These are phyloP conservation scores for Trametes elegans DNA, from an alignment of 768 basidiomycete genomes.

Conservation along the genomic window DNA sequence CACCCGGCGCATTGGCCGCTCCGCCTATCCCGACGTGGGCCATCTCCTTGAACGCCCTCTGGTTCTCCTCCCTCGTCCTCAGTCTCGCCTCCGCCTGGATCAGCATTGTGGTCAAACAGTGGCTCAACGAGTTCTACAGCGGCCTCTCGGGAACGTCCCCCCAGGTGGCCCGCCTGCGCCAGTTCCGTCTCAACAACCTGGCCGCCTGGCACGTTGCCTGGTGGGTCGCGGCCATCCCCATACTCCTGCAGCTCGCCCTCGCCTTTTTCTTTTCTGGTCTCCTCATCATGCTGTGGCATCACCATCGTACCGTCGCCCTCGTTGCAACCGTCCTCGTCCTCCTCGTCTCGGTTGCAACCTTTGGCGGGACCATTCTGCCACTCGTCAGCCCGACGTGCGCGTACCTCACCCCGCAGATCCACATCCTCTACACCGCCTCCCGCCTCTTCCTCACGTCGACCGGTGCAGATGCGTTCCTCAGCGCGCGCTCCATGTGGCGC, in stretches of 20 bases:
- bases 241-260: slow-evolving; percentile 21
- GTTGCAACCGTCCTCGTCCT: background rate
- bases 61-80: slow-evolving; percentile 27
- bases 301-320: slow-evolving; percentile 13
- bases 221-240: slow-evolving; percentile 16
- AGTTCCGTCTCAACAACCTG: slow-evolving; percentile 19
- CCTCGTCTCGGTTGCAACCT: background rate
- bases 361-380: background rate
- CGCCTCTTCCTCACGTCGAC: no score
- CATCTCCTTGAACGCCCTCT: slow-evolving; percentile 20
- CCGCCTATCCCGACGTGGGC: background rate
- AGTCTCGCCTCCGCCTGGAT: slow-evolving; percentile 26
- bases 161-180: slow-evolving; percentile 11
- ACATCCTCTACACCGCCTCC: no score
- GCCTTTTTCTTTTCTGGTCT: slow-evolving; percentile 23
- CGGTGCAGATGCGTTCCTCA: no score
- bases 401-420: slow-evolving; percentile 3
- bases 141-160: background rate
- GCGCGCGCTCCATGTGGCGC: no score
- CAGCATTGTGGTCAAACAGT: slow-evolving; percentile 31
- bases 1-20: background rate
- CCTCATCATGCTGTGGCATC: slow-evolving; percentile 14
- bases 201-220: slow-evolving; percentile 15
- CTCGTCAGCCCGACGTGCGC: background rate
- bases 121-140: slow-evolving; percentile 19